Percentiles rank a stretch among this genome's conserved stretches.
These are phyloP conservation scores for Chlorella sp. DNA, from an alignment of 139 green algal genomes.

Conservation along the genomic window DNA sequence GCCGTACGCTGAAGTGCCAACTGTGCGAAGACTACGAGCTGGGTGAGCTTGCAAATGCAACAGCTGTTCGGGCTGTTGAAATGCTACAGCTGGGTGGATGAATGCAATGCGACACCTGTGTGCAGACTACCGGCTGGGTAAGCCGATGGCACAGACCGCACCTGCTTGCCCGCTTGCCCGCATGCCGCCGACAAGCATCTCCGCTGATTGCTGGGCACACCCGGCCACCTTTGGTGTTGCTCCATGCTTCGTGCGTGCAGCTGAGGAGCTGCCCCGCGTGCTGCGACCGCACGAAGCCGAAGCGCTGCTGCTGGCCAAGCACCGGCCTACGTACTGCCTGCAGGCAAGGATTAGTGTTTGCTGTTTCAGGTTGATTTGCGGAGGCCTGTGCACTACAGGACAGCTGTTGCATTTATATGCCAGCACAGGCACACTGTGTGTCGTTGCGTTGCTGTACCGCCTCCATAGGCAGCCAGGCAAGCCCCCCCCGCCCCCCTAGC, in stretches of 20 bases:
- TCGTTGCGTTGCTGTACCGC: too few species aligned
- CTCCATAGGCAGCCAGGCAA: too few species aligned
- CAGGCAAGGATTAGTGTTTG: background rate
- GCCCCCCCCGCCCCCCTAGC: too few species aligned
- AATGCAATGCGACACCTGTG: too few species aligned
- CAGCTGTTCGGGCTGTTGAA: background rate
- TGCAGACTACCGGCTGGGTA: too few species aligned
- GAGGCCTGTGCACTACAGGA: background rate
- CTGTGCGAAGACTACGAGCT: too few species aligned
- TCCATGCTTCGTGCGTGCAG: background rate
- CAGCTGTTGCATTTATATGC: too few species aligned
- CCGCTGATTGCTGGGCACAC: background rate
- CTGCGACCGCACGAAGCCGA: slow-evolving; percentile 30
- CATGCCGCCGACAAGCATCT: background rate
- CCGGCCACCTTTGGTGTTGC: background rate
- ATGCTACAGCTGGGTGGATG: too few species aligned
- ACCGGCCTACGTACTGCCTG: slow-evolving; percentile 25
- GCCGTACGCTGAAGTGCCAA: background rate
- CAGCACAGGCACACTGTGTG: too few species aligned
- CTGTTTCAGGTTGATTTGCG: background rate
- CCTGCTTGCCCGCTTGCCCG: background rate
- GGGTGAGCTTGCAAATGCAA: background rate
- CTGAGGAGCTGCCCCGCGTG: slow-evolving; percentile 19
- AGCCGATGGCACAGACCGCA: too few species aligned
- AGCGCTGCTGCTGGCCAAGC: slow-evolving; percentile 27